Evolutionary conservation across 1,284 basidiomycete species (phyloP), one percentile per base, ranked within the genome.

Genomic region (Gomphus bonarii): DNA sequence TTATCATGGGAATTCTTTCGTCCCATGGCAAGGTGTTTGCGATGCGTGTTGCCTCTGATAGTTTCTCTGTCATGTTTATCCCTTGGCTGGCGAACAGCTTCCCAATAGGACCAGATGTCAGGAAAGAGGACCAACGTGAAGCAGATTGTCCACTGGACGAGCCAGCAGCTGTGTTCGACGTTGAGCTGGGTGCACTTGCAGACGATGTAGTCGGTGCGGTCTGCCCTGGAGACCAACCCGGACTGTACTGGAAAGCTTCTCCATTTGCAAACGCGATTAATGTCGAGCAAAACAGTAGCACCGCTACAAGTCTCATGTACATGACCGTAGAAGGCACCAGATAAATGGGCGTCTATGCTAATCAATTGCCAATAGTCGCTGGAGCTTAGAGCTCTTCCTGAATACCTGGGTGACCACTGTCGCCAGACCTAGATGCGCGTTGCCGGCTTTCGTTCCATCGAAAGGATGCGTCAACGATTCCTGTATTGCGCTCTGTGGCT

Each of bases 191-290:
- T 20, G 60, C 54, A 31, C 58, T 60, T 42, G 70, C 60, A 14
- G 70, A 65, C 5, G 72, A 67, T 8, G 72, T 71, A 4, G 78
- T 69, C 65, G 28, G 35, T 35, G 48, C 49, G 30, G 62, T 43
- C 35, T 88, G 81, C 33, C 85, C 86, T 2, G 87, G 88, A 36
- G 72, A 65, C 88, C 87, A 89, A n/a, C 87, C 87, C 28, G 74
- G 72, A 2, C 85, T 88, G 67, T 88, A 82, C 67, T 88, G 88
- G 61, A 87, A 81, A 10, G 84, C 85, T 49, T 68, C 70, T 44
- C 67, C 74, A 18, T 46, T 35, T 8, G 35, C 7, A 36, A 46
- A 10, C 18, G 50, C 22, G 33, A 30, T 22, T 35, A 57, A 22
- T n/a, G 30, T 61, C 63, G 55, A 80, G 66, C 38, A 65, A 68